These are phyloP conservation scores for Pseudophaeomoniella oleicola DNA, from an alignment of 2,329 filamentous ascomycete species.

Conservation along the genomic window DNA sequence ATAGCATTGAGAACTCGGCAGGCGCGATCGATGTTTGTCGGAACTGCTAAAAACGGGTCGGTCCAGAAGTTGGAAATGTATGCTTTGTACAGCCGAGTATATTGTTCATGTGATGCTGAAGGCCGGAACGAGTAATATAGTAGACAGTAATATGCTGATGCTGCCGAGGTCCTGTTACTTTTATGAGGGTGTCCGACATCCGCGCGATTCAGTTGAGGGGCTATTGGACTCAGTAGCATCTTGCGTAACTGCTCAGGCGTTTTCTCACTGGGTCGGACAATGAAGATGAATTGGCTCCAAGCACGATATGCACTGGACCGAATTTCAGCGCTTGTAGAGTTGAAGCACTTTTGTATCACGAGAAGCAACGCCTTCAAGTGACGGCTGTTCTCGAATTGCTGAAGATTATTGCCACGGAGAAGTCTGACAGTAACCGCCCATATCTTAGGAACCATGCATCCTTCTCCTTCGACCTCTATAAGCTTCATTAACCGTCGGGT, in stretches of 20 bases:
- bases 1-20: slow-evolving; percentile 61
- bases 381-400: slow-evolving; percentile 52
- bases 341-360: slow-evolving; percentile 72
- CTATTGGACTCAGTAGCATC: slow-evolving; percentile 54
- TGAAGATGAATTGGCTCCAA: slow-evolving; percentile 74
- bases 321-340: slow-evolving; percentile 55
- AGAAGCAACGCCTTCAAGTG: slow-evolving; percentile 61
- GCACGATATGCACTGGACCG: slow-evolving; percentile 67
- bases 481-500: slow-evolving; percentile 52
- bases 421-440: slow-evolving; percentile 77
- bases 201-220: slow-evolving; percentile 53
- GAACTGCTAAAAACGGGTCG: slow-evolving; percentile 35
- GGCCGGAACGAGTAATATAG: slow-evolving; percentile 74
- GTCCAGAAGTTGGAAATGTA: slow-evolving; percentile 53
- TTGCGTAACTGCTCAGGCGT: slow-evolving; percentile 41
- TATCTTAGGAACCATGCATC: slow-evolving; percentile 62
- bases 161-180: slow-evolving; percentile 36
- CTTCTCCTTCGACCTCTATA: slow-evolving; percentile 44
- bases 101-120: slow-evolving; percentile 45
- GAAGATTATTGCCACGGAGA: slow-evolving; percentile 42
- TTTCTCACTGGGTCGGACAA: slow-evolving; percentile 48
- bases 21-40: slow-evolving; percentile 43
- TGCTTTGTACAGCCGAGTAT: slow-evolving; percentile 66
- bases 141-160: slow-evolving; percentile 64
- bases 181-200: slow-evolving; percentile 32